These are phyloP conservation scores for Berkeleyomyces basicola DNA, from an alignment of 2,329 filamentous ascomycete species.

Conservation along the genomic window DNA sequence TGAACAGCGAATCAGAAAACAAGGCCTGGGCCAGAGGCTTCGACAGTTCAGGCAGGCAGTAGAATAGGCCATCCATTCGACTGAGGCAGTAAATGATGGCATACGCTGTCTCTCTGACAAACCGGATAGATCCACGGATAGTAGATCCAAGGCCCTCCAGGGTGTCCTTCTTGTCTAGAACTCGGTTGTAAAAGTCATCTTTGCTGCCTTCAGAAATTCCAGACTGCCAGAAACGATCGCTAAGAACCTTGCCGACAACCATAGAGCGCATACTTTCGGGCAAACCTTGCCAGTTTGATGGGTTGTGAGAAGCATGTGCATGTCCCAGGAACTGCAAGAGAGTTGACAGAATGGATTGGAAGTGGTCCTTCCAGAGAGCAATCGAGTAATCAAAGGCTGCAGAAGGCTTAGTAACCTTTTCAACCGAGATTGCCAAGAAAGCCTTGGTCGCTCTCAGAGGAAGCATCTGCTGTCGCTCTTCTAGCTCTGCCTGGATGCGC, in stretches of 20 bases:
- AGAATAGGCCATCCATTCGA: conserved; percentile 72
- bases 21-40: conserved; percentile 68
- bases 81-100: conserved; percentile 91
- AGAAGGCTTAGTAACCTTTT: conserved; percentile 63
- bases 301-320: conserved; percentile 82
- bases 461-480: conserved; percentile 56
- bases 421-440: conserved; percentile 81
- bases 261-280: conserved; percentile 52
- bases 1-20: conserved; percentile 62
- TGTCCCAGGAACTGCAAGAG: conserved; percentile 74
- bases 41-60: conserved; percentile 72
- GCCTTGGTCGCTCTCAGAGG: conserved; percentile 80
- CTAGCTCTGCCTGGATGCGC: conserved; percentile 60
- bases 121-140: conserved; percentile 73
- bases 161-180: conserved; percentile 74
- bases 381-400: conserved; percentile 59
- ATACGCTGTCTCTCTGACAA: conserved; percentile 85
- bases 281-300: conserved; percentile 64
- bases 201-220: conserved; percentile 91
- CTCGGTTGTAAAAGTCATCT: conserved; percentile 88
- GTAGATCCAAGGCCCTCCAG: conserved; percentile 90
- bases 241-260: conserved; percentile 68
- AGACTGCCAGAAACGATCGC: conserved; percentile 95
- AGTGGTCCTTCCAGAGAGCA: conserved; percentile 67
- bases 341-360: conserved; percentile 69